Evolutionary conservation across 192 early-diverging fungal genomes (phyloP).

Genomic region (Coemansia sp.): DNA sequence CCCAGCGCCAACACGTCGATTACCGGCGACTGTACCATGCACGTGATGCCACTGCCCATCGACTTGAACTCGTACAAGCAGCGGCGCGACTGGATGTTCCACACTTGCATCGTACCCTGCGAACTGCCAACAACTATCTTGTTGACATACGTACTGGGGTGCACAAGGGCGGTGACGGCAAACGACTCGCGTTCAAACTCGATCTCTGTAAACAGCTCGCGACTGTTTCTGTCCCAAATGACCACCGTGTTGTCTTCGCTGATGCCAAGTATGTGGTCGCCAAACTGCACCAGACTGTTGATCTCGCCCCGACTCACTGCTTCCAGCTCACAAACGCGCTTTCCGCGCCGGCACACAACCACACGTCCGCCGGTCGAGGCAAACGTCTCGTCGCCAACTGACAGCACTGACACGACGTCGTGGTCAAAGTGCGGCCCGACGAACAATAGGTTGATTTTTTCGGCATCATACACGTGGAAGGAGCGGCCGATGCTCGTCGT

Average conservation of each 20-base stretch:
- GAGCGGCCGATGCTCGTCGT: constrained; percentile 86
- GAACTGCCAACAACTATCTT: constrained; percentile 86
- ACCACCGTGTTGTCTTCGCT: constrained; percentile 78
- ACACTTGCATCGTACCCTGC: constrained; percentile 88
- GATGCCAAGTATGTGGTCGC: constrained; percentile 71
- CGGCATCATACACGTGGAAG: constrained; percentile 86
- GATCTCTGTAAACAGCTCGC: constrained; percentile 70
- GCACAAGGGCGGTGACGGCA: constrained; percentile 71
- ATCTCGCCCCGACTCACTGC: constrained; percentile 50
- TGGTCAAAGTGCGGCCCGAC: constrained; percentile 68
- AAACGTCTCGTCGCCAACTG: constrained; percentile 70
- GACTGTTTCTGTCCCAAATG: constrained; percentile 72
- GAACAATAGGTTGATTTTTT: constrained; percentile 76
- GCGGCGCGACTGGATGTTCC: constrained; percentile 81
- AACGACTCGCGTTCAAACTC: constrained; percentile 71
- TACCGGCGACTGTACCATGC: constrained; percentile 81
- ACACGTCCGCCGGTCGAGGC: constrained; percentile 67
- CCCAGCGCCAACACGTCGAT: constrained; percentile 94
- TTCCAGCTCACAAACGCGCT: constrained; percentile 20
- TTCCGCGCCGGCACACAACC: constrained; percentile 63
- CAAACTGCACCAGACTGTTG: constrained; percentile 68
- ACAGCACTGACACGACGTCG: constrained; percentile 72
- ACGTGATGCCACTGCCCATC: constrained; percentile 74
- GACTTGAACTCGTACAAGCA: constrained; percentile 79
- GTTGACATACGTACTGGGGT: constrained; percentile 97